Evolutionary conservation across 2,329 filamentous ascomycete genomes (phyloP).

Genomic region (Colletotrichum cuscutae): DNA sequence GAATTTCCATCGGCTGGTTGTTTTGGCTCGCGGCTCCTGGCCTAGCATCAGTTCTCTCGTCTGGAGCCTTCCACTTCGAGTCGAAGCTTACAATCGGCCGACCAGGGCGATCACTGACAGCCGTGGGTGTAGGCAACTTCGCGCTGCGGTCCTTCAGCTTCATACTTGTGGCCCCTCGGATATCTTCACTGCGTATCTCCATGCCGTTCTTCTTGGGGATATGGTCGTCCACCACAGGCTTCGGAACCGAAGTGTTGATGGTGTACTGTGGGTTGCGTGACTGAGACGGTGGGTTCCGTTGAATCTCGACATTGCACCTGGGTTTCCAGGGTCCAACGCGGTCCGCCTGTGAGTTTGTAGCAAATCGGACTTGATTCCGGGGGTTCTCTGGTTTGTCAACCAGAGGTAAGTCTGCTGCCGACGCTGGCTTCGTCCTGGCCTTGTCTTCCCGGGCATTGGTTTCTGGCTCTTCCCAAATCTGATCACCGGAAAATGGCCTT

Average conservation of each 20-base stretch:
- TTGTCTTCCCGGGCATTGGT: conserved; percentile 45
- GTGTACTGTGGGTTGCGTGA: conserved; percentile 85
- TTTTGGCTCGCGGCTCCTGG: conserved; percentile 57
- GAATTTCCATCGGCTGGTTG: conserved; percentile 54
- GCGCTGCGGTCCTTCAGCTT: conserved; percentile 85
- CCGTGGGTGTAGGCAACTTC: conserved; percentile 87
- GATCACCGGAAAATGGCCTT: conserved; percentile 77
- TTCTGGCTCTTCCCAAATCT: conserved; percentile 91
- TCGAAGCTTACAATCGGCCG: conserved; percentile 98
- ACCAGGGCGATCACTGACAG: conserved; percentile 89
- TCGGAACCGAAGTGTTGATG: conserved; percentile 64
- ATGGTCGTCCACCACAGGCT: conserved; percentile 49
- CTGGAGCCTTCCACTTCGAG: conserved; percentile 80
- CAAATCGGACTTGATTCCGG: conserved; percentile 64
- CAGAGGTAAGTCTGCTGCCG: conserved; percentile 8
- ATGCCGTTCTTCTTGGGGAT: conserved; percentile 78
- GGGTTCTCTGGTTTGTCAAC: conserved; percentile 69
- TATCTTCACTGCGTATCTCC: conserved; percentile 88
- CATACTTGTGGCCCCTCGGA: conserved; percentile 91
- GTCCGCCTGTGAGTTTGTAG: conserved; percentile 53
- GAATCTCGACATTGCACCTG: conserved; percentile 71
- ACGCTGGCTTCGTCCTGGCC: conserved; percentile 26
- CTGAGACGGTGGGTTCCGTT: conserved; percentile 85
- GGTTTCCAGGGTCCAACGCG: conserved; percentile 48
- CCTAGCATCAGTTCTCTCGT: conserved; percentile 76